Evolutionary conservation across 2,329 filamentous ascomycete genomes (phyloP), one percentile per base, ranked within the genome.

Genomic region (Bipolaris gigantea): DNA sequence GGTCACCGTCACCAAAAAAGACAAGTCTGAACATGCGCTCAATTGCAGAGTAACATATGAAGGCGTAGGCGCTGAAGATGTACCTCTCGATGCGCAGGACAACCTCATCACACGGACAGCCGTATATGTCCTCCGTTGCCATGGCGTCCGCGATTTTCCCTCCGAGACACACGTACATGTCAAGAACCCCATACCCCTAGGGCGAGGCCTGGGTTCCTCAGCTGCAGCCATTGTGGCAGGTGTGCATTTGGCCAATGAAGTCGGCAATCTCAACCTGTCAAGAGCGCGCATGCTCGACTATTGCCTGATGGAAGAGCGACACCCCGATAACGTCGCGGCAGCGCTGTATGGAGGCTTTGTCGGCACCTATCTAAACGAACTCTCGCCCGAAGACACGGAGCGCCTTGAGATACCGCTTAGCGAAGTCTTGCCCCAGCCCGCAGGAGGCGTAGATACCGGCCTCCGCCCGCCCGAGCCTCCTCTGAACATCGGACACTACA

Each of bases 331-430:
- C 38, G 91, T 99, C 47, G 94, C 92, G 53, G 94, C 94, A 13
- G 92, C 94, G 7, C 84, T 97, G 33, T 97, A 95, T 69, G 94
- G 94, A 63, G 94, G 94, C 30, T 97, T 99, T 64, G 92, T 99
- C 23, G 94, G 94, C 56, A 97, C 93, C 16, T 97, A 97, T 72
- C 84, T 97, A 56, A 96, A 95, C 77, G 93, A 96, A 56, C 82
- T 97, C 62, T 86, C 89, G 62, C 89, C 92, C 3, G 90, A 92
- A 74, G 93, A 97, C 69, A 88, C 92, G 56, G 90, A 91, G 57
- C 85, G 94, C 59, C 92, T 89, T 63, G 94, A 97, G 76, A 96
- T 99, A 53, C 94, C 94, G 4, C 84, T 97, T 30, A 92, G 89
- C 62, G 94, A 99, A 77, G 94, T 97, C 33, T 82, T 97, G 15